These are phyloP conservation scores for Cryphonectria japonica DNA, from an alignment of 2,329 filamentous ascomycete genomes.

Conservation along the genomic window DNA sequence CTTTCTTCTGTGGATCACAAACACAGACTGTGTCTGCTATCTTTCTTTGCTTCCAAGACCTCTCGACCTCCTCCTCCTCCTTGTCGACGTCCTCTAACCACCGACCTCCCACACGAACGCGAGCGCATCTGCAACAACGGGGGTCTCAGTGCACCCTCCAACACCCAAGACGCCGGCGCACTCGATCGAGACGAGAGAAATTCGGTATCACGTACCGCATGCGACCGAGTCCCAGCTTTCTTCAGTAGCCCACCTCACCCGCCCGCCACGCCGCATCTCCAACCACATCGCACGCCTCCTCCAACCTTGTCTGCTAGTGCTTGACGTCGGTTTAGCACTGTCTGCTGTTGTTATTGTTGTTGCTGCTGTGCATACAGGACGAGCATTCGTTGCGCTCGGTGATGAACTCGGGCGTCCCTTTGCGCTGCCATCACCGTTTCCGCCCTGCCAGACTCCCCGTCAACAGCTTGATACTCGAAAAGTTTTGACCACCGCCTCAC, in stretches of 20 bases:
- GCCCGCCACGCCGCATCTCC: conserved; percentile 1
- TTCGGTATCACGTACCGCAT: conserved; percentile 9
- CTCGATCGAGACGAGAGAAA: conserved; percentile 3
- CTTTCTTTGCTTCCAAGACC: neutral
- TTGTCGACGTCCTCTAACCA: neutral
- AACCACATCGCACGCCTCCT: conserved; percentile 5
- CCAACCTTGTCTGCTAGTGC: conserved; percentile 14
- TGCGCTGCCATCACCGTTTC: conserved; percentile 5
- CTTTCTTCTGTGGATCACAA: conserved; percentile 13
- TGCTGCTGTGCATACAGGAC: neutral
- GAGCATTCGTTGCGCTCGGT: neutral
- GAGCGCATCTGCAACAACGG: conserved; percentile 6
- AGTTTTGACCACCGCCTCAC: conserved; percentile 8
- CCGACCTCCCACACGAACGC: neutral
- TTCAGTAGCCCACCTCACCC: conserved; percentile 8
- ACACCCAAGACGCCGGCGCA: conserved; percentile 11
- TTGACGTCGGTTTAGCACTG: conserved; percentile 1
- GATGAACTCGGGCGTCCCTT: conserved; percentile 3
- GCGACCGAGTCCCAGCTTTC: conserved; percentile 15
- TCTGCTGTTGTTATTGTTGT: neutral
- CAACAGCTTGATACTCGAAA: conserved; percentile 5
- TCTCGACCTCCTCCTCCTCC: neutral
- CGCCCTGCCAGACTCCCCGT: neutral
- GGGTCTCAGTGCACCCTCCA: neutral
- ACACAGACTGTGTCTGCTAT: conserved; percentile 7